Evolutionary conservation across 768 basidiomycete genomes (phyloP), one percentile per base, ranked within the genome.

Genomic region (Phanerochaete sordida): DNA sequence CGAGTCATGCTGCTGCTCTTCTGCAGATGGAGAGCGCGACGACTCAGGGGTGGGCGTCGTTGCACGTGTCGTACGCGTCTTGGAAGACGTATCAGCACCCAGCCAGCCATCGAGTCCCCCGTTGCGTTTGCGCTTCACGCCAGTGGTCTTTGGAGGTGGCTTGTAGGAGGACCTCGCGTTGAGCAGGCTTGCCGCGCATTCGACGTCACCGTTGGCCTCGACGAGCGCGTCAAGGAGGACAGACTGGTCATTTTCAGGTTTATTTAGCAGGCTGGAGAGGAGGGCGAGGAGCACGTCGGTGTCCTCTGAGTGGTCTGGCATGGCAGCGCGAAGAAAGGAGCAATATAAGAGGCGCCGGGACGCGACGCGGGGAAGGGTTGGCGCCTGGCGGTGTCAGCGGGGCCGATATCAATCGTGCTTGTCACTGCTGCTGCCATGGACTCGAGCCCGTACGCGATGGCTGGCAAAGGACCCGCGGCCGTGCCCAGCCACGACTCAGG

Each of bases 251-350:
- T 76, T 71, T 15, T 64, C 62, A 56, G 69, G 69, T 43, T 62
- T 49, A 60, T 71, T 58, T 16, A 90, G 70, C 15, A 89, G 73
- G 68, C 88, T 90, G 16, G 77, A 73, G n/a, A 90, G 82, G 58
- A 90, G 74, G 11, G 83, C 88, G 45, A 92, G 75, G 33, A 91
- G 76, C 7, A 76, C 83, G 30, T 92, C 90, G 0, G 87, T 92
- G 72, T 90, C 87, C 56, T 68, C 62, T 13, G 26, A 7, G 51
- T 30, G 43, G 23, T 58, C 57, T 12, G 30, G 12, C 53, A 54
- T 54, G 37, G 24, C 12, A 15, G 35, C 6, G 5, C 11, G 35
- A 21, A n/a, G 47, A 24, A 26, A 26, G 24, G 5, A 21, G 51
- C 31, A 16, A 53, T 53, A 30, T 30, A 53, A 24, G 21, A 54